phyloP scores from a whole-genome alignment of 2,329 filamentous ascomycete genomes.

The Epichloe scottii region DNA sequence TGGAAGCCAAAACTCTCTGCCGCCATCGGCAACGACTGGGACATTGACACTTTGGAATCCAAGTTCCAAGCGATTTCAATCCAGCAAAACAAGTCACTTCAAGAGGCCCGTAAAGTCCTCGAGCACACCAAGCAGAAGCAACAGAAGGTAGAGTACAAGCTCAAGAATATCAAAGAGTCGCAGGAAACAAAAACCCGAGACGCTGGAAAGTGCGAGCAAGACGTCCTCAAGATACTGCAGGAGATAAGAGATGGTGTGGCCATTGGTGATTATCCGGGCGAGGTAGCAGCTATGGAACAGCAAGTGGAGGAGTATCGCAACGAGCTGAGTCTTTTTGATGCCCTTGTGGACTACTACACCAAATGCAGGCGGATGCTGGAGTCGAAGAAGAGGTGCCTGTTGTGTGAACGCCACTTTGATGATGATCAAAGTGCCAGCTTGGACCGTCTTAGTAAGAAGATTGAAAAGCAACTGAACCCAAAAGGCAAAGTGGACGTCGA shows the following conservation, averaged over 20 bases:
- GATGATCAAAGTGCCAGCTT: constrained; percentile 42
- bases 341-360: constrained; percentile 58
- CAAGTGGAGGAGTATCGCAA: constrained; percentile 50
- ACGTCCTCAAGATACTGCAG: constrained; percentile 37
- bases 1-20: constrained; percentile 59
- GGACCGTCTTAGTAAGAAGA: constrained; percentile 51
- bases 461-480: constrained; percentile 51
- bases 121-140: constrained; percentile 61
- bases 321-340: constrained; percentile 56
- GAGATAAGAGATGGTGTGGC: constrained; percentile 29
- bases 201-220: constrained; percentile 45
- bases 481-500: constrained; percentile 51
- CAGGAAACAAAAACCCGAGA: constrained; percentile 53
- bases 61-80: constrained; percentile 54
- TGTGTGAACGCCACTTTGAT: constrained; percentile 61
- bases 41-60: constrained; percentile 53
- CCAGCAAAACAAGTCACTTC: constrained; percentile 42
- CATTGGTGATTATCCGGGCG: constrained; percentile 42
- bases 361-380: constrained; percentile 54
- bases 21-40: constrained; percentile 55
- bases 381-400: constrained; percentile 58
- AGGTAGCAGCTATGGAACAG: constrained; percentile 37
- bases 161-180: constrained; percentile 53
- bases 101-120: constrained; percentile 55
- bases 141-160: constrained; percentile 61